These are phyloP conservation scores for Leptographium lundbergii DNA, from an alignment of 2,329 filamentous ascomycete genomes.

Conservation along the genomic window DNA sequence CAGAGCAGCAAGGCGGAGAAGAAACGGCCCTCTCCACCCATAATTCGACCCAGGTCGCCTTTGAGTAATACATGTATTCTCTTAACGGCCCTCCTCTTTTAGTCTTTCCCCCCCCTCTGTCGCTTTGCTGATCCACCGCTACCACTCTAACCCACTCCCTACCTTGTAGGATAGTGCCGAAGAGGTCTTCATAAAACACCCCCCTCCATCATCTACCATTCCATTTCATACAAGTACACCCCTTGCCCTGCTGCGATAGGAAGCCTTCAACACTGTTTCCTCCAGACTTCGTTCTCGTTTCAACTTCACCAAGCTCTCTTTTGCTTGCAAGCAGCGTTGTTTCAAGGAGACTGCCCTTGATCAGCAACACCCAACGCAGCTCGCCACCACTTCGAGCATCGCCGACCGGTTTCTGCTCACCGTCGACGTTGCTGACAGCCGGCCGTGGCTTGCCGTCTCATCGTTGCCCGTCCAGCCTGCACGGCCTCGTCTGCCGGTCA, in stretches of 20 bases:
- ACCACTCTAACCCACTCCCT: constrained; percentile 18
- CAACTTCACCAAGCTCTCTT: constrained; percentile 9
- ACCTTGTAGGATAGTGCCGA: constrained; percentile 31
- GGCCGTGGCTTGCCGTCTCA: not conserved
- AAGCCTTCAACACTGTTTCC: constrained; percentile 16
- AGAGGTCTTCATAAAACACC: constrained; percentile 31
- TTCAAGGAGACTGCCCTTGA: not conserved
- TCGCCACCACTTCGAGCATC: not conserved
- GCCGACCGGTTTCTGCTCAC: not conserved
- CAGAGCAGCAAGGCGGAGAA: constrained; percentile 5
- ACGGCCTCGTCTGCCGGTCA: not conserved
- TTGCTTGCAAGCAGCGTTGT: constrained; percentile 3
- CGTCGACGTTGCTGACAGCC: not conserved
- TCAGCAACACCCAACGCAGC: not conserved
- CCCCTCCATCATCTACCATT: constrained; percentile 36
- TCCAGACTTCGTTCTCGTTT: constrained; percentile 18
- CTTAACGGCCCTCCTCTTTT: constrained; percentile 12
- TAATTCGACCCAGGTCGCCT: constrained; percentile 5
- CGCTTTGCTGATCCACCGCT: constrained; percentile 15
- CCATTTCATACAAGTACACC: constrained; percentile 36
- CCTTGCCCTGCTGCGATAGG: constrained; percentile 28
- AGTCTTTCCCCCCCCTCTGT: constrained; percentile 15
- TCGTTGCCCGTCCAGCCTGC: not conserved
- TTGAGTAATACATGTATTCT: not conserved
- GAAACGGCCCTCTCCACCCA: constrained; percentile 3